phyloP scores from a whole-genome alignment of 129 eudicot genomes.

The Glebionis coronaria region DNA sequence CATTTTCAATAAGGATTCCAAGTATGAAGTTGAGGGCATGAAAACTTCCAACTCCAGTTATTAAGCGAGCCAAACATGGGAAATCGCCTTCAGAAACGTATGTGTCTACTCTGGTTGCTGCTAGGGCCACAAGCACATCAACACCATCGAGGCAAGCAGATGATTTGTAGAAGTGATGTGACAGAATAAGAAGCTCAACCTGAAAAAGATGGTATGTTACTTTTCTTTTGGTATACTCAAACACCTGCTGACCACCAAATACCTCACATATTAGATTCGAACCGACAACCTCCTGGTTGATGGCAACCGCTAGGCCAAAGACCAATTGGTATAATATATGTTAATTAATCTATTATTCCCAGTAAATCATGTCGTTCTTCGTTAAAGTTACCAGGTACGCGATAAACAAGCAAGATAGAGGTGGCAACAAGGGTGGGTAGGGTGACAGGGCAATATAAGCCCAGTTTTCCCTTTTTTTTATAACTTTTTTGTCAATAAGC shows the following conservation, averaged over 20 bases:
- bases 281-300: no score
- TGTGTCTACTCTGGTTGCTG: conserved; percentile 94
- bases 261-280: no score
- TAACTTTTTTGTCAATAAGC: not conserved
- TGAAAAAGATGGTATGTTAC: conserved; percentile 29
- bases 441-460: not conserved
- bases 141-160: conserved; percentile 99
- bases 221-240: no score
- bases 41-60: conserved; percentile 98
- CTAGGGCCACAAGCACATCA: conserved; percentile 97
- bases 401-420: conserved; percentile 1
- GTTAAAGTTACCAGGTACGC: not conserved
- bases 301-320: no score
- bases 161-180: conserved; percentile 97
- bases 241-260: no score
- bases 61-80: conserved; percentile 90
- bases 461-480: not conserved
- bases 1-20: conserved; percentile 90
- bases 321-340: not conserved
- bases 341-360: not conserved
- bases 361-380: not conserved
- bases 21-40: conserved; percentile 97
- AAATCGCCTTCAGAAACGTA: conserved; percentile 95
- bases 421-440: conserved; percentile 1
- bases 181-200: conserved; percentile 97